Base-by-base conservation (phyloP, 2,329 filamentous ascomycete species). In the Biscogniauxia marginata region DNA sequence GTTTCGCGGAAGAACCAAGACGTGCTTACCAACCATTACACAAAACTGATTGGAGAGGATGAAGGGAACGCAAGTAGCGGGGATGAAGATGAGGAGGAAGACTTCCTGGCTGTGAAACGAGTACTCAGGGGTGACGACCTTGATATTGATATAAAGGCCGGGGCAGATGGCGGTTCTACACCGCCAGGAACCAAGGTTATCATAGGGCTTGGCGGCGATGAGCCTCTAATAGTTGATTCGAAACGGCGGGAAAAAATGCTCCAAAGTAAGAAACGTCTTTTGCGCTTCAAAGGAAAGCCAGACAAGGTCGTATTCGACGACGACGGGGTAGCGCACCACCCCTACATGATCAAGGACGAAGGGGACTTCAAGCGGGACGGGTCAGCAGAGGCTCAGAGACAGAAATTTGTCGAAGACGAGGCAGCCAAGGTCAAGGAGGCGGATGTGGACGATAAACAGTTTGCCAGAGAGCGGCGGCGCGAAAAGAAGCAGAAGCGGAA, bases 1-100 rank as follows among this genome's bases (percentile, higher is more conserved):
- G 97, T 98, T 74, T 93, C 97, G 77, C 84, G 95, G 58, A 90
- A 89, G 65, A 99, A 99, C 74, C 93, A 98, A 74, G 93, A 97
- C 70, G 90, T 99, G 25, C 76, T 99, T 62, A 93, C 93, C n/a
- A 86, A 88, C 54, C 95, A 99, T 75, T 98, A 97, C 78, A 85
- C 86, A 57, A 96, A 93, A 69, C 82, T 99, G 61, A 86, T 98
- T 58, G 81, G 81, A 50, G 75, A 78, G 44, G 75, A 73, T 21
- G 69, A 74, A 2, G 73, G 74, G 5, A 72, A 80, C 56, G 60
- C n/a, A n/a, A n/a, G n/a, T n/a, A n/a, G 73, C 30, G 63, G 4
- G 8, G 73, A 75, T 60, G 70, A 73, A 49, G 62, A 62, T 50
- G 71, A 71, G 3, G 82, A 91, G 50, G 85, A 85, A 57, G 88